A percentile compares a stretch with the other conserved stretches of the same genome.
Evolutionary conservation across 805 yeast genomes (phyloP).

Genomic region (Yarrowia sp.): DNA sequence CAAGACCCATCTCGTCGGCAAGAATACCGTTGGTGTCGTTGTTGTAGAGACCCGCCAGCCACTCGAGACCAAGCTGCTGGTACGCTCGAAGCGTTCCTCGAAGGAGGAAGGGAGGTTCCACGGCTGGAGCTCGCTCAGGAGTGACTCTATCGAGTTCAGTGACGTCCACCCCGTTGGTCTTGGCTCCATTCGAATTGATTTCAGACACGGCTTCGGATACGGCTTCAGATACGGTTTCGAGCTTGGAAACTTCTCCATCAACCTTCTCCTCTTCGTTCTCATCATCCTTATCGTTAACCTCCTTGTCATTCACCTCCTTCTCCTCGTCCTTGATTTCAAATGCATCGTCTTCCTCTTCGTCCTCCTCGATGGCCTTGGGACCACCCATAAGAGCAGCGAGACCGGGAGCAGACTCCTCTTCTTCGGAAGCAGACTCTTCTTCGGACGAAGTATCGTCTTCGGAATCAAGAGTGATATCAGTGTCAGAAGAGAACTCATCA

Average conservation of each 20-base stretch:
- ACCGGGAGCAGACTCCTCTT: constrained; percentile 30
- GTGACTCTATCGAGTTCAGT: constrained; percentile 22
- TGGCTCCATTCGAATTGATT: constrained; percentile 2
- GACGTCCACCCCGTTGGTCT: constrained; percentile 11
- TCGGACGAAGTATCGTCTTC: constrained; percentile 26
- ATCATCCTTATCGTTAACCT: background rate
- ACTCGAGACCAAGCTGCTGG: constrained; percentile 94
- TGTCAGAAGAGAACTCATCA: constrained; percentile 16
- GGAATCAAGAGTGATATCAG: constrained; percentile 31
- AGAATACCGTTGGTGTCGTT: constrained; percentile 93
- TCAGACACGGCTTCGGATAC: too few species aligned
- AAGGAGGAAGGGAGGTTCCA: constrained; percentile 63
- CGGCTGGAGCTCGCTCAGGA: constrained; percentile 21
- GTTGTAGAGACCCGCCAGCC: constrained; percentile 94
- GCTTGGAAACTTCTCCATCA: background rate
- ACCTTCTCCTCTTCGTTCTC: background rate
- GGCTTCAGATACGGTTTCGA: background rate
- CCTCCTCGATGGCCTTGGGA: constrained; percentile 18
- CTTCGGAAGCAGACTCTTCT: constrained; percentile 38
- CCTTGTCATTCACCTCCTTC: constrained; percentile 14
- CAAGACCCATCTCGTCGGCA: constrained; percentile 99
- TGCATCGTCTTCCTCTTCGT: constrained; percentile 29
- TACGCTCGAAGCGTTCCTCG: constrained; percentile 87
- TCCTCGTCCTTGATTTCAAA: constrained; percentile 29
- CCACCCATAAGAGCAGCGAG: constrained; percentile 28